Percentiles rank a stretch among this genome's conserved stretches.
phyloP scores from a whole-genome alignment of 495 filamentous ascomycete genomes.

The Penicillium paxilli region DNA sequence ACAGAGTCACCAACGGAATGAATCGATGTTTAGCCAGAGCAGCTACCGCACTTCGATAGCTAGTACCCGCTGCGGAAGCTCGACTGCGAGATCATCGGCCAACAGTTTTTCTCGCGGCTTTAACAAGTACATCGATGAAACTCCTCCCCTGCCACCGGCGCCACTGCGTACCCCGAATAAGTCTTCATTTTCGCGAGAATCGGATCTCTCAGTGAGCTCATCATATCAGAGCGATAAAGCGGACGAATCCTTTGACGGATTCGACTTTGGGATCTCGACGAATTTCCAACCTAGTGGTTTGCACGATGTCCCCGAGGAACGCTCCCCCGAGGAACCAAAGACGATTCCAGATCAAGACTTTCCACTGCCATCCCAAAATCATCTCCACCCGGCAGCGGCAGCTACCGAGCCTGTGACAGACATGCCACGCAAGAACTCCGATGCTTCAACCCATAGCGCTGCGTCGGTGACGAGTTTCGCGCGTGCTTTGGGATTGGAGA shows the following conservation, averaged over 20 bases:
- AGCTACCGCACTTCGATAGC: constrained; percentile 45
- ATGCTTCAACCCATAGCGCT: constrained; percentile 34
- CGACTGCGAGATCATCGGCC: constrained; percentile 41
- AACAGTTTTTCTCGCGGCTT: constrained; percentile 35
- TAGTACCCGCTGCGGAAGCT: constrained; percentile 44
- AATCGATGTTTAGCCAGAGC: constrained; percentile 43
- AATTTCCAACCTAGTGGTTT: constrained; percentile 5
- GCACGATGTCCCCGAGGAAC: constrained; percentile 23
- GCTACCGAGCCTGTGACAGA: constrained; percentile 11
- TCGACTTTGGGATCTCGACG: constrained; percentile 29
- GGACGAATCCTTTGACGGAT: constrained; percentile 28
- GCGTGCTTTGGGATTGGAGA: constrained; percentile 40
- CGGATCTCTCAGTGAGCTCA: constrained; percentile 23
- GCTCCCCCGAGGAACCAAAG: constrained; percentile 2
- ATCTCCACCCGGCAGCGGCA: constrained; percentile 15
- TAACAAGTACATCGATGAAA: constrained; percentile 36
- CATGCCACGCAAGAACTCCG: constrained; percentile 26
- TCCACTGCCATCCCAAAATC: constrained; percentile 8
- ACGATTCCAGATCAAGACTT: constrained; percentile 6
- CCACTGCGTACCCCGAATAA: constrained; percentile 28
- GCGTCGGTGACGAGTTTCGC: constrained; percentile 42
- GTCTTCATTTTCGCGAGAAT: constrained; percentile 22
- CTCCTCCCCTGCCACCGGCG: constrained; percentile 36
- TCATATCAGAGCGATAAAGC: constrained; percentile 19
- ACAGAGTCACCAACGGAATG: constrained; percentile 26